These are phyloP conservation scores for Isabelozyma rhagii DNA, from an alignment of 805 yeast genomes.

Conservation along the genomic window DNA sequence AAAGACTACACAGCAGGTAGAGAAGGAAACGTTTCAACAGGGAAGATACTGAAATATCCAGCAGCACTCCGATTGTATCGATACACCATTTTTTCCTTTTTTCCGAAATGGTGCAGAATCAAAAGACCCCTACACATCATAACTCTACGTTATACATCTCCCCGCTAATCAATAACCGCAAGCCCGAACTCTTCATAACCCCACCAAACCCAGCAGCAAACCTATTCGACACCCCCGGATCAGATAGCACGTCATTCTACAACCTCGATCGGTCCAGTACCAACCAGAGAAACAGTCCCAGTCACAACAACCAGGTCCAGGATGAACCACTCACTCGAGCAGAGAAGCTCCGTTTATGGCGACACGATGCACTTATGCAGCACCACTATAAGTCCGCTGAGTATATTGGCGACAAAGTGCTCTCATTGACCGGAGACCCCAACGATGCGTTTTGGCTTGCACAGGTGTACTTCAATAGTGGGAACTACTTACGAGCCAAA, in stretches of 20 bases:
- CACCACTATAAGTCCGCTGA: conserved; percentile 90
- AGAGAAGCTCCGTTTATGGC: conserved; percentile 83
- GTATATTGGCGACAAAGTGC: conserved; percentile 86
- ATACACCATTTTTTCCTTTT: not conserved
- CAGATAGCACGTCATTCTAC: conserved; percentile 38
- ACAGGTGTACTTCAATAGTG: conserved; percentile 76
- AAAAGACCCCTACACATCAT: conserved; percentile 51
- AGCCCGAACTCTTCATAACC: conserved; percentile 40
- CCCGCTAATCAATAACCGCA: conserved; percentile 51
- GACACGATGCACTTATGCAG: conserved; percentile 90
- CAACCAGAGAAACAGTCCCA: conserved; percentile 1
- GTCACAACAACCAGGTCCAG: conserved; percentile 3
- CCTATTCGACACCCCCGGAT: conserved; percentile 41
- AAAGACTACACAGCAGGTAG: too few relatives aligned
- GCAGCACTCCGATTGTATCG: not conserved
- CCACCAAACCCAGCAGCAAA: conserved; percentile 46
- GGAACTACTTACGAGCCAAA: conserved; percentile 76
- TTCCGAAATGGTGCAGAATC: conserved; percentile 17
- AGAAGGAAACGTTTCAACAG: not conserved
- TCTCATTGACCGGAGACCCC: conserved; percentile 79
- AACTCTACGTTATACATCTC: conserved; percentile 73
- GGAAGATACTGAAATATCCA: not conserved
- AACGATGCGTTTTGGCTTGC: conserved; percentile 97
- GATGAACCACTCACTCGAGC: conserved; percentile 65
- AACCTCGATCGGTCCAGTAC: conserved; percentile 19